Evolutionary conservation across 148 eudicot species (phyloP).

Genomic region (Spergularia marina): DNA sequence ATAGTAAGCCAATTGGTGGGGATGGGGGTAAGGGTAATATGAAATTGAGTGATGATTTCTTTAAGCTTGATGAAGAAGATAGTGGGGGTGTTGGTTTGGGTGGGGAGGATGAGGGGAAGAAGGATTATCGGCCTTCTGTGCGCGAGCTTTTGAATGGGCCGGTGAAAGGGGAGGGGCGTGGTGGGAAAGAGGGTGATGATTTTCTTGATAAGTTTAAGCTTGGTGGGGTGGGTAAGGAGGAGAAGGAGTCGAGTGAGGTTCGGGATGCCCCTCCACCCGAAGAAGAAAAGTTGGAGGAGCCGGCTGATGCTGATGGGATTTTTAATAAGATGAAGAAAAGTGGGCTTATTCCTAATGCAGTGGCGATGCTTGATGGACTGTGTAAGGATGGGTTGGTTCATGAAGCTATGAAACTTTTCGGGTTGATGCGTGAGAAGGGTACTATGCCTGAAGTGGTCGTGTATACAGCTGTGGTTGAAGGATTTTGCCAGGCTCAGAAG

Average conservation of each 20-base stretch:
- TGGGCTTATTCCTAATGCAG: conserved; percentile 87
- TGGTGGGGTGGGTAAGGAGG: conserved; percentile 24
- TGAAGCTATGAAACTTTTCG: conserved; percentile 89
- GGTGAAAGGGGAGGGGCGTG: conserved; percentile 16
- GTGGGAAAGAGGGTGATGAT: conserved; percentile 32
- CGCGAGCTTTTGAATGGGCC: conserved; percentile 29
- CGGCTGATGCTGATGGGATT: conserved; percentile 70
- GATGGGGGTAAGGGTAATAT: conserved; percentile 20
- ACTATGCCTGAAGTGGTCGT: conserved; percentile 85
- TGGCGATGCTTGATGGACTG: conserved; percentile 89
- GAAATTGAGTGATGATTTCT: conserved; percentile 19
- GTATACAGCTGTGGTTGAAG: conserved; percentile 90
- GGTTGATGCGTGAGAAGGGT: conserved; percentile 86
- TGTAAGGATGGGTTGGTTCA: conserved; percentile 88
- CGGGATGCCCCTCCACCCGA: background rate
- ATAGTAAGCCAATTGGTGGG: conserved; percentile 22
- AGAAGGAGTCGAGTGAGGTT: background rate
- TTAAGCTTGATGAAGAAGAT: conserved; percentile 21
- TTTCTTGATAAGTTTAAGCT: conserved; percentile 78
- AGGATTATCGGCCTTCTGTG: conserved; percentile 28
- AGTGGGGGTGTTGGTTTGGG: conserved; percentile 18
- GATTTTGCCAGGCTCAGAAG: conserved; percentile 79
- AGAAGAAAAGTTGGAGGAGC: conserved; percentile 34
- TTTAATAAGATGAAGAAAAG: conserved; percentile 89
- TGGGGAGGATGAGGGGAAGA: conserved; percentile 14